A percentile compares a stretch with the other conserved stretches of the same genome.
Conservation (phyloP, 768 basidiomycete species). For the Floccularia luteovirens region DNA sequence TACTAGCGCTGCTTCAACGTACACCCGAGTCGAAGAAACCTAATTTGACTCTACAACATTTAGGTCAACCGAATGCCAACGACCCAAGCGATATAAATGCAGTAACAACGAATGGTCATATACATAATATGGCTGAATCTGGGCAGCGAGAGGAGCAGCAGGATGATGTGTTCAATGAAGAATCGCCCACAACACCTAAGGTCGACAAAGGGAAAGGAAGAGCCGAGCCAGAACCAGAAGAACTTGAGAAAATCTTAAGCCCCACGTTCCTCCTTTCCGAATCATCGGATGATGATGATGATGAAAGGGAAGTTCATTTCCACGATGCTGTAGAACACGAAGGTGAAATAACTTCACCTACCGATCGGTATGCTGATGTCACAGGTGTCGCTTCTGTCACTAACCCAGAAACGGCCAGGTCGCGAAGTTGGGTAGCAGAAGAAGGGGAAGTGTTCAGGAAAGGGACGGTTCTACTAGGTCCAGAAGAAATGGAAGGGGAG, state of each 20-base stretch:
- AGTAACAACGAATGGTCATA: conserved; percentile 4
- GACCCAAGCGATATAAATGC: conserved; percentile 1
- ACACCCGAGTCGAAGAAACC: conserved; percentile 30
- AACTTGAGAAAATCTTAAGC: conserved; percentile 64
- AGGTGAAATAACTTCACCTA: conserved; percentile 27
- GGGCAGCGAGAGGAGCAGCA: conserved; percentile 13
- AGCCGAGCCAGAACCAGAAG: conserved; percentile 61
- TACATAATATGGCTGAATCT: not conserved
- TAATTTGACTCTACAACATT: conserved; percentile 32
- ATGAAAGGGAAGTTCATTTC: conserved; percentile 21
- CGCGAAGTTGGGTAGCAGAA: conserved; percentile 80
- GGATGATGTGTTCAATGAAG: conserved; percentile 26
- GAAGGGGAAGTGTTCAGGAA: conserved; percentile 97
- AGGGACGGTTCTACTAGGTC: conserved; percentile 70
- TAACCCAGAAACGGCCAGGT: conserved; percentile 27
- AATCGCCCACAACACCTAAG: conserved; percentile 46
- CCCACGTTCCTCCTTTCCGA: conserved; percentile 46
- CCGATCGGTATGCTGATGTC: conserved; percentile 36
- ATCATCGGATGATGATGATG: conserved; percentile 46
- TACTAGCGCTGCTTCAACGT: conserved; percentile 49
- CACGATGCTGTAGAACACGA: conserved; percentile 25
- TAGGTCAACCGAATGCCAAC: conserved; percentile 34
- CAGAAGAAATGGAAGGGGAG: conserved; percentile 86
- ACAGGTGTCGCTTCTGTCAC: not conserved
- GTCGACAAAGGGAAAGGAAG: conserved; percentile 76